Percentiles rank a stretch among this genome's conserved stretches.
Evolutionary conservation across 129 eudicot genomes (phyloP).

Genomic region (Heracleum sosnowskyi): DNA sequence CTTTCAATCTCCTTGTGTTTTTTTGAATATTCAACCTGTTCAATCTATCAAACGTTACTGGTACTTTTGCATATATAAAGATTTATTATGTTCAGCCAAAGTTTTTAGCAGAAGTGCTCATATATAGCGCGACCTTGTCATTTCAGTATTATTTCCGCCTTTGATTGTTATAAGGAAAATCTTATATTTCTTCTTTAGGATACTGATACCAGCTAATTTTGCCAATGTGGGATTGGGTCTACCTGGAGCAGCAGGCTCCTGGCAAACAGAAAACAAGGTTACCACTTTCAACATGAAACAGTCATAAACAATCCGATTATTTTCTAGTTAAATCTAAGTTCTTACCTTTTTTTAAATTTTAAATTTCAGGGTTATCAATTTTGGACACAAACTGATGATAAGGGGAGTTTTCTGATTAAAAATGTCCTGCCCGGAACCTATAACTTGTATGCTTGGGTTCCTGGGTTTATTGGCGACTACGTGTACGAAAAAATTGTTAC

Average conservation of each 20-base stretch:
- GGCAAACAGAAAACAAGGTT: slow-evolving; percentile 35
- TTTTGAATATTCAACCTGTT: background rate
- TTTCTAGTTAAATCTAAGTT: background rate
- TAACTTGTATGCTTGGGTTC: slow-evolving; percentile 42
- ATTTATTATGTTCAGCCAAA: background rate
- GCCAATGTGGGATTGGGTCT: slow-evolving; percentile 37
- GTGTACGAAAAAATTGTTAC: slow-evolving; percentile 4
- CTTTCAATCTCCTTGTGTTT: background rate
- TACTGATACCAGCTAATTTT: slow-evolving; percentile 4
- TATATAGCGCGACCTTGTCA: background rate
- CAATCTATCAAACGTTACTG: background rate
- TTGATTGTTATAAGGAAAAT: background rate
- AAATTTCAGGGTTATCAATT: slow-evolving; percentile 44
- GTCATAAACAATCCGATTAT: background rate
- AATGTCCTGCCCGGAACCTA: slow-evolving; percentile 30
- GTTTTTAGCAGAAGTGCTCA: background rate
- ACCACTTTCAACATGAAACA: background rate
- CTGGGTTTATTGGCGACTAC: slow-evolving; percentile 50
- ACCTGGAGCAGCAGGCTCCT: slow-evolving; percentile 35
- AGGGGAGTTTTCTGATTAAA: slow-evolving; percentile 30
- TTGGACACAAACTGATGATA: slow-evolving; percentile 30
- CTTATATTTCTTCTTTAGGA: background rate
- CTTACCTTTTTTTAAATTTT: background rate
- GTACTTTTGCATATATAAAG: background rate
- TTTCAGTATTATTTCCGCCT: background rate